Percentiles rank a stretch among this genome's conserved stretches.
Evolutionary conservation across 176 grass and related monocot genomes (phyloP).

Genomic region (Microstegium vimineum): DNA sequence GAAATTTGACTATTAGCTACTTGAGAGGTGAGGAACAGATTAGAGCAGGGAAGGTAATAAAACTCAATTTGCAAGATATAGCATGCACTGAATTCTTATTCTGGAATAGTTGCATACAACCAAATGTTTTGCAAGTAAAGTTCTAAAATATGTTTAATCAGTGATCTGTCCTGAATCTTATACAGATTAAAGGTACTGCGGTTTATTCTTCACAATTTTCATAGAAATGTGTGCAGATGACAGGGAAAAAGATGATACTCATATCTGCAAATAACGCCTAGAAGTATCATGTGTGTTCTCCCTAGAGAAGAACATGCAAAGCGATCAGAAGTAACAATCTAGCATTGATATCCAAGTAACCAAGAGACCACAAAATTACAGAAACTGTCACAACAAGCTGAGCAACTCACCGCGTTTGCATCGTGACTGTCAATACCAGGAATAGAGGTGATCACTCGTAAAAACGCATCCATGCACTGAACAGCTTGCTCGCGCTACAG

Average conservation of each 20-base stretch:
- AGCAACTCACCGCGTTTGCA: too few species aligned
- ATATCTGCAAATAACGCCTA: background rate
- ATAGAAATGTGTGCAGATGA: background rate
- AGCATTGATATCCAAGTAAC: too few species aligned
- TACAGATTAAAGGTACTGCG: background rate
- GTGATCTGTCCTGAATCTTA: background rate
- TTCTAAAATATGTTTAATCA: background rate
- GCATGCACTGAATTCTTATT: too few species aligned
- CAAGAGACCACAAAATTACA: too few species aligned
- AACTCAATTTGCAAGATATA: background rate
- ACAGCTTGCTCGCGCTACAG: conserved; percentile 56
- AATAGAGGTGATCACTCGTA: too few species aligned
- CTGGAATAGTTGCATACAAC: background rate
- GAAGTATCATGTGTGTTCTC: background rate
- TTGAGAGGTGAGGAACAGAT: background rate
- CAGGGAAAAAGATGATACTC: background rate
- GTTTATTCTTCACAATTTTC: background rate
- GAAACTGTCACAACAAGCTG: too few species aligned
- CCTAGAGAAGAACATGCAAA: background rate
- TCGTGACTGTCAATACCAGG: too few species aligned
- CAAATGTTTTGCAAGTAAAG: background rate
- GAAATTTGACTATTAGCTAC: background rate
- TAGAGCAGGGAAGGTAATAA: background rate
- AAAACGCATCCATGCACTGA: conserved; percentile 55
- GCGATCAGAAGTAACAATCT: too few species aligned